Conservation (phyloP, 805 yeast species). For the Helenozyma baotianmanensis region DNA sequence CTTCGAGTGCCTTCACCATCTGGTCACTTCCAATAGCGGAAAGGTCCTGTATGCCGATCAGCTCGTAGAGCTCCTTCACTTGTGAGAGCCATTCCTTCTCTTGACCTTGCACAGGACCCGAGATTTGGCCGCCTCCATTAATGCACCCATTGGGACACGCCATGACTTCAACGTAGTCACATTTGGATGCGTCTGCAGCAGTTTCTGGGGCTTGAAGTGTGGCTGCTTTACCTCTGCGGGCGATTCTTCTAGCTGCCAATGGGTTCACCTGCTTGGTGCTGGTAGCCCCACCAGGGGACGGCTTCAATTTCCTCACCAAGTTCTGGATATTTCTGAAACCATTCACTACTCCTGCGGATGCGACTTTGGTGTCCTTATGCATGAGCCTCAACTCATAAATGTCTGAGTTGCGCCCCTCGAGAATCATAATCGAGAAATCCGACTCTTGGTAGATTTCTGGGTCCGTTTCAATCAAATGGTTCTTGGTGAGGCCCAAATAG, state of each 20-base stretch:
- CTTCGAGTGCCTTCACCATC: conserved; percentile 14
- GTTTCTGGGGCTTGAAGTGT: too few species aligned
- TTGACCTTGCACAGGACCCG: conserved; percentile 35
- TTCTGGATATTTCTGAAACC: conserved; percentile 96
- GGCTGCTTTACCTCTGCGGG: conserved; percentile 25
- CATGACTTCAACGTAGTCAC: conserved; percentile 90
- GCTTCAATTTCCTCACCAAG: conserved; percentile 75
- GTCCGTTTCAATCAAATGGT: conserved; percentile 17
- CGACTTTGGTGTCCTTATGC: conserved; percentile 36
- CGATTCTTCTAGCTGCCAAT: conserved; percentile 42
- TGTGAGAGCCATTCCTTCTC: conserved; percentile 44
- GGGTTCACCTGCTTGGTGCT: conserved; percentile 25
- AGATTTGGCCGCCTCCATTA: conserved; percentile 92
- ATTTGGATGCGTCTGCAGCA: conserved; percentile 55
- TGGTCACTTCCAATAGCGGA: conserved; percentile 4
- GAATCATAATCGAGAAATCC: conserved; percentile 27
- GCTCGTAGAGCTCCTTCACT: conserved; percentile 30
- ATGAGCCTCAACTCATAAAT: conserved; percentile 63
- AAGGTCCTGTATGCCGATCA: conserved; percentile 22
- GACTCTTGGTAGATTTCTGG: conserved; percentile 13
- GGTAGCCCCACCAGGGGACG: conserved; percentile 17
- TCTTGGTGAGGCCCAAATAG: conserved; percentile 46
- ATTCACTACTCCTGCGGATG: conserved; percentile 61
- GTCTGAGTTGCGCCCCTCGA: conserved; percentile 74
- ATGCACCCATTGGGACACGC: conserved; percentile 98